Percentiles rank a stretch among this genome's conserved stretches.
phyloP scores from a whole-genome alignment of 352 stramenopile species.

The Phytopythium montanum region DNA sequence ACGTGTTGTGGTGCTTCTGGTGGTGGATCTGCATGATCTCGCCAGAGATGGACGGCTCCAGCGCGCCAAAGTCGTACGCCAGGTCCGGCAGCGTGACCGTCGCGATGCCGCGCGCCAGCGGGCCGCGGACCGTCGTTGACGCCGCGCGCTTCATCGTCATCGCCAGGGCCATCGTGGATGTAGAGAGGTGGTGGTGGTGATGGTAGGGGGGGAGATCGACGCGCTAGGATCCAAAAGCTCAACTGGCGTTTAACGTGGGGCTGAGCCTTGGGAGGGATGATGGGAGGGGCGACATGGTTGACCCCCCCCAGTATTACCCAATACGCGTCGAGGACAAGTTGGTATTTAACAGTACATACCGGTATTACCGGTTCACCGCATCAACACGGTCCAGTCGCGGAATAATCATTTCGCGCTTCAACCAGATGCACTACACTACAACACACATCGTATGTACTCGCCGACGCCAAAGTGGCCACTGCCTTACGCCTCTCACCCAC shows the following conservation, averaged over 20 bases:
- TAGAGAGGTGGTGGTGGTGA: not conserved
- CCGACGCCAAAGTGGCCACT: too few species aligned
- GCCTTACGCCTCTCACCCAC: too few species aligned
- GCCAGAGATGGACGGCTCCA: slow-evolving; percentile 86
- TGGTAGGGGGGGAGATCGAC: not conserved
- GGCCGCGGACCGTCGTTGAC: slow-evolving; percentile 10
- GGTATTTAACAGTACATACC: not conserved
- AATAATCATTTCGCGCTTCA: not conserved
- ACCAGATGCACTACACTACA: too few species aligned
- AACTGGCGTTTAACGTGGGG: slow-evolving; percentile 11
- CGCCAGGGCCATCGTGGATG: not conserved
- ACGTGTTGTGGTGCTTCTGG: slow-evolving; percentile 96
- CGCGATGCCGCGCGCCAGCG: slow-evolving; percentile 39
- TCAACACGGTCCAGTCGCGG: not conserved
- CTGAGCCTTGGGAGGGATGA: slow-evolving; percentile 17
- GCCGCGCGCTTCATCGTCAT: slow-evolving; percentile 24
- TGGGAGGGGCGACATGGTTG: slow-evolving; percentile 8
- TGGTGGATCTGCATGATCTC: slow-evolving; percentile 95
- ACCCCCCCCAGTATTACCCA: not conserved
- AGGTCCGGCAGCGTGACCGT: slow-evolving; percentile 84
- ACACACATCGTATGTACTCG: too few species aligned
- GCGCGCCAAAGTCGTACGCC: slow-evolving; percentile 80
- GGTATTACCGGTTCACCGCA: not conserved
- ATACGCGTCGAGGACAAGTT: not conserved
- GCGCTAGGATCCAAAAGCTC: slow-evolving; percentile 23